Evolutionary conservation across 1,284 basidiomycete genomes (phyloP), one percentile per base, ranked within the genome.

Genomic region (Apiotrichum siamense): DNA sequence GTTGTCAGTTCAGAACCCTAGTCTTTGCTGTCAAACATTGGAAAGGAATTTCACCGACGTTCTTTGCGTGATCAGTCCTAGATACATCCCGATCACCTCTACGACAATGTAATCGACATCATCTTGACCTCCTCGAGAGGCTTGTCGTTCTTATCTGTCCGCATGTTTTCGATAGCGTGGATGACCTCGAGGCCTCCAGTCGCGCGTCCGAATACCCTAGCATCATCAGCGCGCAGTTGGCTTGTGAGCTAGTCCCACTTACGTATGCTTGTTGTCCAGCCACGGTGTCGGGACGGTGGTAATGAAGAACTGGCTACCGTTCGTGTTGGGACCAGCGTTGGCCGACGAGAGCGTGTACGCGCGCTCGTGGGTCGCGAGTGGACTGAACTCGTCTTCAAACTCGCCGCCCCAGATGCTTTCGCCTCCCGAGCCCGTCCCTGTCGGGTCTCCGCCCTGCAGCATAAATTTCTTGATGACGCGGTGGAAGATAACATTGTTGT

Each of bases 341-440:
- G 96, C 96, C 92, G 97, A 97, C 66, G 89, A 92, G 44, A 98
- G 79, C n/a, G 88, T 96, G 69, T 97, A 97, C 1, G 94, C 93
- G 83, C 90, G 79, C 72, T 97, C 91, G 72, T 97, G 94, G 70
- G 84, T 86, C 50, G 96, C 76, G 49, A 87, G 85, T 57, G 89
- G 85, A 26, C 83, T 80, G 68, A 98, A 92, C 75, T 98, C 94
- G 72, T 98, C 96, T 69, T 96, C 94, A 65, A 98, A 98, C 47
- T 91, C 87, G 44, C 78, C 77, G 3, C 87, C 93, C 94, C 94
- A 98, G 57, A 97, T 89, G 17, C 87, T 90, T 52, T 83, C 85
- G 21, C 96, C 96, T n/a, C 96, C 96, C 0, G 93, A 97, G 2
- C 96, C 96, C 7, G 57, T 59, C 5, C 57, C 57, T 18, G 57